Evolutionary conservation across 805 yeast genomes (phyloP).

Genomic region (Sugiyamaella mastotermitis): DNA sequence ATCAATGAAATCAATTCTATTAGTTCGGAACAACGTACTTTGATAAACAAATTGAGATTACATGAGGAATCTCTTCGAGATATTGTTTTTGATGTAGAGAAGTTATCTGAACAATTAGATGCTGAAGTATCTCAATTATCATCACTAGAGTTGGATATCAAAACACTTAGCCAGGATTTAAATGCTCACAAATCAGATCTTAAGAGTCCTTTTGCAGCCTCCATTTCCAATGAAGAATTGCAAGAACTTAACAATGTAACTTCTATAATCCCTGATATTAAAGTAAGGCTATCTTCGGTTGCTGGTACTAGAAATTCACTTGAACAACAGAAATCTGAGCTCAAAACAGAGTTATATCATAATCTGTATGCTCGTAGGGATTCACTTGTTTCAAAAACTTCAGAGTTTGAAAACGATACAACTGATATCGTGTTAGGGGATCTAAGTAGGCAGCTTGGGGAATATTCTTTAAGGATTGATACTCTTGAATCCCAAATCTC

Average conservation of each 20-base stretch:
- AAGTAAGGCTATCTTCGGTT: too few relatives aligned
- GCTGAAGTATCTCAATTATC: slow-evolving; percentile 33
- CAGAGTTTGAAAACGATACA: slow-evolving; percentile 10
- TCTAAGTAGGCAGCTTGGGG: slow-evolving; percentile 25
- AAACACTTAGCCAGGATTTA: slow-evolving; percentile 38
- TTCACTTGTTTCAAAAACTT: slow-evolving; percentile 29
- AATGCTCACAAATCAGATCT: slow-evolving; percentile 45
- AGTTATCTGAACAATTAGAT: slow-evolving; percentile 18
- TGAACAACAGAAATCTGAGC: slow-evolving; percentile 42
- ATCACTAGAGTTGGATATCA: slow-evolving; percentile 37
- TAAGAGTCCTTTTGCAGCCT: slow-evolving; percentile 45
- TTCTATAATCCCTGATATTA: slow-evolving; percentile 32
- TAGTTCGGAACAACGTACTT: slow-evolving; percentile 36
- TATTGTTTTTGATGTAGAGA: slow-evolving; percentile 17
- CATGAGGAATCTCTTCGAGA: slow-evolving; percentile 17
- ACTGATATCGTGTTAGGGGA: slow-evolving; percentile 2
- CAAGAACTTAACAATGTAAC: slow-evolving; percentile 34
- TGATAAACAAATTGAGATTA: slow-evolving; percentile 3
- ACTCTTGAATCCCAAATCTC: slow-evolving; percentile 10
- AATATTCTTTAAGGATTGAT: slow-evolving; percentile 22
- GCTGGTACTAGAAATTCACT: too few relatives aligned
- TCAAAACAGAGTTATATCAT: slow-evolving; percentile 54
- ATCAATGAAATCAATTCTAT: slow-evolving; percentile 39
- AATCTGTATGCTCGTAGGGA: slow-evolving; percentile 49
- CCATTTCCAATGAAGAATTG: slow-evolving; percentile 46